Base-by-base conservation (phyloP, 371 early-diverging fungal species). In the Smittium mucronatum region DNA sequence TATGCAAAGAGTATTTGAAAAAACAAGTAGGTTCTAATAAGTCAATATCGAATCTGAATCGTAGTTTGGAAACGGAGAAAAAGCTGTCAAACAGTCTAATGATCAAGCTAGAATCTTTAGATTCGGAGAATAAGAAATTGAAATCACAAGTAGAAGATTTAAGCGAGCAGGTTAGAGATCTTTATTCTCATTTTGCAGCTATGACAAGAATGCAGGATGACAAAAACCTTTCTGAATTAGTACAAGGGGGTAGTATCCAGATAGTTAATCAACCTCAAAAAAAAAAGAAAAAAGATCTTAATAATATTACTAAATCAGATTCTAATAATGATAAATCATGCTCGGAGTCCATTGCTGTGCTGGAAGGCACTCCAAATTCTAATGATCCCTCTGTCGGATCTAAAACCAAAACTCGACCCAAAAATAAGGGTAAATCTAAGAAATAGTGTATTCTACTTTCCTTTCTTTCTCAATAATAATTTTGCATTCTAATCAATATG, bases 101-200 rank as follows among this genome's bases (percentile, higher is more conserved):
- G 57, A 15, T 30, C 68, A 57, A 63, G 25, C 69, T 70, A 29
- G 34, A 64, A 29, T 34, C 28, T 5, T 0, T 70, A 26, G 25
- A 70, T 32, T 17, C 16, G 17, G 58, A 31, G 17, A 34, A 34
- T 31, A 33, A 15, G 34, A 33, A 5, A 2, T 57, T 68, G 25
- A 35, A 70, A 21, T 28, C 33, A 2, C 2, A 36, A 26, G 34
- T 31, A 16, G 28, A 30, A 34, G 67, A 67, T 29, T 34, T 67
- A 16, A 67, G 63, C 57, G 67, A 67, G 36, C 67, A 67, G 34
- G 36, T 67, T 5, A 67, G 32, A 57, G 67, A 67, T 34, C n/a
- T 67, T 5, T 30, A 30, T 28, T 36, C 57, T 8, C 63, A 67
- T 67, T 67, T 67, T 34, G 34, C 5, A 16, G 29, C 67, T 5